phyloP scores from a whole-genome alignment of 305 asterid genomes.

The Ilex paraguariensis region DNA sequence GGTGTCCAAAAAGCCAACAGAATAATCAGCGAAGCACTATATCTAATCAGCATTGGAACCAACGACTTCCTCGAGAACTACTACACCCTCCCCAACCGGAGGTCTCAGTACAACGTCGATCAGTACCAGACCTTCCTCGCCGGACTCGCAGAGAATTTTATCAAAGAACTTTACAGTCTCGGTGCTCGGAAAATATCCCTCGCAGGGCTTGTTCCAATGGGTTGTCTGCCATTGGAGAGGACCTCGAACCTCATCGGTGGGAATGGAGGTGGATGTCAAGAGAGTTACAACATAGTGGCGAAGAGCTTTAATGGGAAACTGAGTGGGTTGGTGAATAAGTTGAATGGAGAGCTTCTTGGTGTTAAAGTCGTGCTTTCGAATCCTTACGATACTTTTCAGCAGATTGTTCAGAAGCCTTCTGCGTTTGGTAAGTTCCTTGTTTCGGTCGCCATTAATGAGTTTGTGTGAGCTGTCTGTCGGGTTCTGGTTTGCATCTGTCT shows the following conservation, averaged over 20 bases:
- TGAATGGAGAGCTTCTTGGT: background rate
- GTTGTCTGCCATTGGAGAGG: slow-evolving; percentile 3
- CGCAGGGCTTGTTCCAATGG: background rate
- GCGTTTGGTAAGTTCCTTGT: background rate
- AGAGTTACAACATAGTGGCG: background rate
- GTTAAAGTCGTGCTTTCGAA: background rate
- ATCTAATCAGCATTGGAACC: background rate
- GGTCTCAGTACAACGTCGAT: background rate
- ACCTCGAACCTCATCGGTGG: background rate
- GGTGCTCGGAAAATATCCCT: slow-evolving; percentile 1
- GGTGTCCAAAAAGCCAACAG: background rate
- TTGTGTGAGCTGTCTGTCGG: too few species aligned
- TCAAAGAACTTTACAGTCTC: background rate
- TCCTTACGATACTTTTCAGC: background rate
- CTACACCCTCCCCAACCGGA: background rate
- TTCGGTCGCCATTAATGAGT: too few species aligned
- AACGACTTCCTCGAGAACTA: slow-evolving; percentile 5
- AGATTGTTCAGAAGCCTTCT: background rate
- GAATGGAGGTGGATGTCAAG: background rate
- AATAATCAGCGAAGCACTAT: background rate
- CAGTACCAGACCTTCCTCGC: background rate
- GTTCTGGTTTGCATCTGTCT: too few species aligned
- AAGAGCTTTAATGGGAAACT: background rate
- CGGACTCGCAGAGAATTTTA: background rate
- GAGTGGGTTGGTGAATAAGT: background rate